Percentiles rank a stretch among this genome's conserved stretches.
phyloP scores from a whole-genome alignment of 768 basidiomycete species.

The Leucocoprinus leucothites region DNA sequence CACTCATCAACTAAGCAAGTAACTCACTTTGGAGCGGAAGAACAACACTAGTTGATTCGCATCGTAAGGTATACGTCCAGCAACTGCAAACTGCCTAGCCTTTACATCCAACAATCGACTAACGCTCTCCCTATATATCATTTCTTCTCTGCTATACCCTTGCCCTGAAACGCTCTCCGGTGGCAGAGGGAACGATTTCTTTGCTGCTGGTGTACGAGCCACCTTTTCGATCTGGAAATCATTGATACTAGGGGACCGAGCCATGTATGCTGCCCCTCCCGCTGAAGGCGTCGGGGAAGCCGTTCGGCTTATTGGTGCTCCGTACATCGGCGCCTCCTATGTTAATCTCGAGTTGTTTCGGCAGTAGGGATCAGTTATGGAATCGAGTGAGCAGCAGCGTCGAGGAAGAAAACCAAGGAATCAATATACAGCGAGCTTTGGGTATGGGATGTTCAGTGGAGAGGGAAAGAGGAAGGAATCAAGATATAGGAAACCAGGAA shows the following conservation, averaged over 20 bases:
- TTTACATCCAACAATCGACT: slow-evolving; percentile 55
- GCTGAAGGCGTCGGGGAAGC: slow-evolving; percentile 11
- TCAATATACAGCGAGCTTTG: too few relatives aligned
- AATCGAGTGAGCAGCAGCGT: too few relatives aligned
- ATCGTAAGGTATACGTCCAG: slow-evolving; percentile 70
- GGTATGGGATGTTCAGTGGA: too few relatives aligned
- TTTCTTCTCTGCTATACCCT: slow-evolving; percentile 43
- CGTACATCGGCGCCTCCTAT: slow-evolving; percentile 10
- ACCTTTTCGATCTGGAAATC: slow-evolving; percentile 70
- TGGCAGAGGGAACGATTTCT: slow-evolving; percentile 29
- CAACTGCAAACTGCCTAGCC: slow-evolving; percentile 58
- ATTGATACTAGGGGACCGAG: slow-evolving; percentile 38
- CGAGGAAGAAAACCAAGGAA: too few relatives aligned
- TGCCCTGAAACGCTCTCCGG: slow-evolving; percentile 22
- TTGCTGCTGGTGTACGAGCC: slow-evolving; percentile 31
- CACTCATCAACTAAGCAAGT: too few relatives aligned
- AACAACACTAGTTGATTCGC: slow-evolving; percentile 66
- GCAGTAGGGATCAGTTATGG: too few relatives aligned
- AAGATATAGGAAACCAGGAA: too few relatives aligned
- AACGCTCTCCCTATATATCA: slow-evolving; percentile 52
- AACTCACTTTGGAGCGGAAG: slow-evolving; percentile 71
- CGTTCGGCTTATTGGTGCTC: slow-evolving; percentile 13
- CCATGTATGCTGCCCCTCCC: neutral
- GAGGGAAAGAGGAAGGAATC: too few relatives aligned
- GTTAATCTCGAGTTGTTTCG: neutral